These are phyloP conservation scores for Tritrichomonas musculus DNA, from an alignment of 208 protist species.

Conservation along the genomic window DNA sequence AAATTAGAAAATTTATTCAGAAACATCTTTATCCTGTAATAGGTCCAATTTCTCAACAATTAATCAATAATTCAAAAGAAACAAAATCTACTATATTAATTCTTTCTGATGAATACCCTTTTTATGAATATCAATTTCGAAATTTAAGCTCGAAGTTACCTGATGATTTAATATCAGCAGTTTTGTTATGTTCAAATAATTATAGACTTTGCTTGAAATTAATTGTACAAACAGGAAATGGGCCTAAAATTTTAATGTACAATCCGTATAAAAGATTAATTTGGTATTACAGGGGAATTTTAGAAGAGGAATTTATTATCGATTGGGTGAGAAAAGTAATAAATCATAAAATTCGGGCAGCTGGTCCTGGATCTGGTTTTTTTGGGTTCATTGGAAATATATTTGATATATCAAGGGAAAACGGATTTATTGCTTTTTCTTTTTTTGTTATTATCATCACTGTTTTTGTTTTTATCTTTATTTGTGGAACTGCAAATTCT, in stretches of 20 bases:
- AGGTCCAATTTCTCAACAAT: not conserved
- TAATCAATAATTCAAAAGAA: not conserved
- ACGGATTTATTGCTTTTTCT: not conserved
- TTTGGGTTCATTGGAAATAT: not conserved
- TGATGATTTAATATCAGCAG: not conserved
- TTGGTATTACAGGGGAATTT: not conserved
- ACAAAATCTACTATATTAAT: not conserved
- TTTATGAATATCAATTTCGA: not conserved
- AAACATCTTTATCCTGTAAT: not conserved
- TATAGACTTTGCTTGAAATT: not conserved
- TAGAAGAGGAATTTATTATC: not conserved
- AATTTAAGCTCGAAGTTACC: not conserved
- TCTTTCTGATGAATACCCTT: not conserved
- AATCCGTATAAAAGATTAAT: not conserved
- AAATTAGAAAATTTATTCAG: not conserved
- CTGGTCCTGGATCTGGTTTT: not conserved
- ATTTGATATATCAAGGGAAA: not conserved
- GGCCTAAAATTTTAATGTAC: not conserved
- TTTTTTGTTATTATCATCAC: not conserved
- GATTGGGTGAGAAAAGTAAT: not conserved
- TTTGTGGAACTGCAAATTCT: not conserved
- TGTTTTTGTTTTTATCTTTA: not conserved
- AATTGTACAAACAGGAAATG: not conserved
- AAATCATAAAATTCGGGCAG: not conserved
- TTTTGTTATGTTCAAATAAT: not conserved